These are phyloP conservation scores for Talaromyces pinophilus DNA, from an alignment of 2,329 filamentous ascomycete species.

Conservation along the genomic window DNA sequence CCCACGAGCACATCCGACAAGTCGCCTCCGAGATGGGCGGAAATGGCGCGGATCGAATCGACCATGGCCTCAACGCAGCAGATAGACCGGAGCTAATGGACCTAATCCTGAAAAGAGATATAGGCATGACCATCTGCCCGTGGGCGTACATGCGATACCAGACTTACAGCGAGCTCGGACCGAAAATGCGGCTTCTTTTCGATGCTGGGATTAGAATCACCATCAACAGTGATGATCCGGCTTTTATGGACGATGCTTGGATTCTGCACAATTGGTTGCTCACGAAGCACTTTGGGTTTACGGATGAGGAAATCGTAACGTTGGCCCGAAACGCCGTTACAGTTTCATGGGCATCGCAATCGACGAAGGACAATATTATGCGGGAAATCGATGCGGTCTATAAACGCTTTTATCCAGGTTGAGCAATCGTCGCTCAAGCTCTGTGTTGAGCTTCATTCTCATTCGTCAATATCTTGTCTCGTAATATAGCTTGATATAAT, in stretches of 20 bases:
- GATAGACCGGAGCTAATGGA: neutral
- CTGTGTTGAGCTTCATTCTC: neutral
- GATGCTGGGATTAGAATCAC: constrained; percentile 6
- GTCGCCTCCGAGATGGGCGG: constrained; percentile 1
- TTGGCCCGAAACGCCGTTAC: neutral
- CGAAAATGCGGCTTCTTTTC: constrained; percentile 9
- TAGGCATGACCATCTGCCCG: constrained; percentile 9
- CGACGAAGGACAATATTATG: neutral
- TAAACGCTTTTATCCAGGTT: neutral
- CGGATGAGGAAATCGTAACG: neutral
- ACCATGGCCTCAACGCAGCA: constrained; percentile 9
- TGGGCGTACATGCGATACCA: constrained; percentile 14
- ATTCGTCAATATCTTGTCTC: neutral
- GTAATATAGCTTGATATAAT: too few species aligned
- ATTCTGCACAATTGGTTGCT: constrained; percentile 10
- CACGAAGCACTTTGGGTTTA: constrained; percentile 6
- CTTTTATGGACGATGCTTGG: constrained; percentile 13
- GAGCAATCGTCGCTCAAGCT: neutral
- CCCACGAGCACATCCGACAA: constrained; percentile 11
- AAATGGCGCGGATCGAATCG: constrained; percentile 6
- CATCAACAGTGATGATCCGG: constrained; percentile 6
- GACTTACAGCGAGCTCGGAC: constrained; percentile 3
- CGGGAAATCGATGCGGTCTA: neutral
- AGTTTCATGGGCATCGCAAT: constrained; percentile 1
- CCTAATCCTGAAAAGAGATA: neutral